Conservation (phyloP, 805 yeast genomes). For the Zygosaccharomyces pseudorouxii region DNA sequence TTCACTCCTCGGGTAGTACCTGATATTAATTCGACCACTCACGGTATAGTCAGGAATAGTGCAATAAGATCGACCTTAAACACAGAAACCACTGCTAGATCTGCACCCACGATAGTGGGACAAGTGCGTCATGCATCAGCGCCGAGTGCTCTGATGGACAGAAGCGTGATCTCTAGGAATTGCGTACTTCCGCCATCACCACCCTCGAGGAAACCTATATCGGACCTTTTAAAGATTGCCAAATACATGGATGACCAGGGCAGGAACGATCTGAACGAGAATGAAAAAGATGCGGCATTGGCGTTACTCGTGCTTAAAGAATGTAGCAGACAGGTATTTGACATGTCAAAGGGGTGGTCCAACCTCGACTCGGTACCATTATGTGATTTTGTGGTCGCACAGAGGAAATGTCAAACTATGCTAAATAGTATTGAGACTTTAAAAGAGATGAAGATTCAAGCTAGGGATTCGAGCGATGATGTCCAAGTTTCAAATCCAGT, state of each 20-base stretch:
- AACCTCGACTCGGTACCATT: slow-evolving; percentile 7
- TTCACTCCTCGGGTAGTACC: slow-evolving; percentile 10
- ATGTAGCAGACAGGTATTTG: slow-evolving; percentile 8
- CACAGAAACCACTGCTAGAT: background rate
- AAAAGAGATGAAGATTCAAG: slow-evolving; percentile 11
- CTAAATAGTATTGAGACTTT: slow-evolving; percentile 11
- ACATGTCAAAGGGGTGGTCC: slow-evolving; percentile 11
- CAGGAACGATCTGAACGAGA: slow-evolving; percentile 2
- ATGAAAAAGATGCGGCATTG: slow-evolving; percentile 12
- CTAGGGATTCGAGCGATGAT: background rate
- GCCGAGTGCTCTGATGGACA: background rate
- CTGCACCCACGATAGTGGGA: background rate
- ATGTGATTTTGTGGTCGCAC: slow-evolving; percentile 15
- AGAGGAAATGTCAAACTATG: slow-evolving; percentile 15
- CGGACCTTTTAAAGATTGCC: slow-evolving; percentile 4
- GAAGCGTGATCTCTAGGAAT: background rate
- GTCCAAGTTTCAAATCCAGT: background rate
- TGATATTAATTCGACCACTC: slow-evolving; percentile 4
- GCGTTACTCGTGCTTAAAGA: slow-evolving; percentile 11
- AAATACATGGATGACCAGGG: slow-evolving; percentile 4
- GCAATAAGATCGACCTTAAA: slow-evolving; percentile 11
- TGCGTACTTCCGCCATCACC: background rate
- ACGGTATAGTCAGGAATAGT: slow-evolving; percentile 7
- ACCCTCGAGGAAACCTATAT: slow-evolving; percentile 1
- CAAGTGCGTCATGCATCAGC: slow-evolving; percentile 1